phyloP scores from a whole-genome alignment of 805 yeast genomes.

The Schwanniomyces sp. region DNA sequence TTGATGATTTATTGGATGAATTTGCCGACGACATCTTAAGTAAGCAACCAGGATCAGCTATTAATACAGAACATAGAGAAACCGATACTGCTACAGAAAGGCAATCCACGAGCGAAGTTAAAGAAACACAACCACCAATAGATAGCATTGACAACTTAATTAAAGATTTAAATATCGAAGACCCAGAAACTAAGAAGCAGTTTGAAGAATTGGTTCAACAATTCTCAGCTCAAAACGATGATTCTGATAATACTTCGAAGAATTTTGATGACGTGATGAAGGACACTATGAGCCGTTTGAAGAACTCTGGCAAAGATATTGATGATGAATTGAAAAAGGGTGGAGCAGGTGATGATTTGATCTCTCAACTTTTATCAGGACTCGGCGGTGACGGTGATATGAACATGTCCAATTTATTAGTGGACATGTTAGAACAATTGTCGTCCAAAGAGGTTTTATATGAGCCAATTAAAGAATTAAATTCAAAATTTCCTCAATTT shows the following conservation, averaged over 20 bases:
- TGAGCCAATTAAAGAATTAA: constrained; percentile 83
- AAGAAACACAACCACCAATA: constrained; percentile 10
- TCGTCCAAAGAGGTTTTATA: constrained; percentile 83
- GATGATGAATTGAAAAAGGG: constrained; percentile 58
- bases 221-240: constrained; percentile 34
- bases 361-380: constrained; percentile 59
- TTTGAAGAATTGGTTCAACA: constrained; percentile 49
- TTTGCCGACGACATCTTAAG: constrained; percentile 70
- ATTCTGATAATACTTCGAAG: constrained; percentile 23
- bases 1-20: constrained; percentile 84
- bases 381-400: constrained; percentile 47
- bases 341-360: constrained; percentile 49
- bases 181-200: constrained; percentile 52
- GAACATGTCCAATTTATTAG: constrained; percentile 63
- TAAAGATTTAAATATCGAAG: constrained; percentile 47
- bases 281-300: constrained; percentile 76
- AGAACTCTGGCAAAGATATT: constrained; percentile 69
- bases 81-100: constrained; percentile 19
- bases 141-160: constrained; percentile 42
- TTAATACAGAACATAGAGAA: constrained; percentile 13
- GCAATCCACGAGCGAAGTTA: constrained; percentile 31
- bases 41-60: constrained; percentile 56
- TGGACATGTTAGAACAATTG: constrained; percentile 77
- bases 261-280: constrained; percentile 74
- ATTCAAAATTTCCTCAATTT: constrained; percentile 71